Evolutionary conservation across 2,329 filamentous ascomycete genomes (phyloP), one percentile per base, ranked within the genome.

Genomic region (Aspergillus udagawae): DNA sequence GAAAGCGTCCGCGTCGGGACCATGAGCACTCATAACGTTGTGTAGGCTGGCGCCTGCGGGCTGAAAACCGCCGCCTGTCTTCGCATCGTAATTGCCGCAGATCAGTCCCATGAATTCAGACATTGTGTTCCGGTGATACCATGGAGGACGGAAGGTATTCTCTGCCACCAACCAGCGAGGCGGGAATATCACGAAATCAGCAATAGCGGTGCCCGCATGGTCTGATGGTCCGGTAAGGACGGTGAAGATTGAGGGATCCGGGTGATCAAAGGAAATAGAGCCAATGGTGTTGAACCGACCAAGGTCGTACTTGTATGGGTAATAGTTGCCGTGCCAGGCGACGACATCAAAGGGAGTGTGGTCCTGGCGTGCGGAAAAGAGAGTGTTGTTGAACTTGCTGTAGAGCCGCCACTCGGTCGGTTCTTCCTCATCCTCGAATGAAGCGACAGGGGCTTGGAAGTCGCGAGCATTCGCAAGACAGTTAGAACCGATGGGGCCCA

Each of bases 231-330:
- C 84, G 0, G 85, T 83, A 20, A 87, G 75, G 3, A 87, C 85
- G 29, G 83, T 91, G 75, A 88, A 92, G 71, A 92, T 91, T 60
- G 83, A 86, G 0, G 89, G 89, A 68, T 92, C 89, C 1, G 88
- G 88, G 68, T 92, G 89, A 71, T 92, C 89, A 67, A 84, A 90
- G 7, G 85, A 88, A 62, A 90, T 85, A 54, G 81, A 85, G 21
- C 89, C 89, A 48, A 92, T 86, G 47, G 84, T 85, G 75, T 87
- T 89, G 80, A 91, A 92, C 32, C 88, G 84, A 27, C 86, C 87
- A 1, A 92, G 81, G 66, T 92, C 89, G 76, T 92, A 92, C 75
- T 92, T 92, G 81, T 86, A 91, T 0, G 89, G 89, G 59, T 88
- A 88, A 74, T 91, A 92, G 61, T 85, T 89, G 48, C 89, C 89